A percentile compares a stretch with the other conserved stretches of the same genome.
Conservation (phyloP, 1,284 basidiomycete genomes). For the Apiotrichum akiyoshidainum region DNA sequence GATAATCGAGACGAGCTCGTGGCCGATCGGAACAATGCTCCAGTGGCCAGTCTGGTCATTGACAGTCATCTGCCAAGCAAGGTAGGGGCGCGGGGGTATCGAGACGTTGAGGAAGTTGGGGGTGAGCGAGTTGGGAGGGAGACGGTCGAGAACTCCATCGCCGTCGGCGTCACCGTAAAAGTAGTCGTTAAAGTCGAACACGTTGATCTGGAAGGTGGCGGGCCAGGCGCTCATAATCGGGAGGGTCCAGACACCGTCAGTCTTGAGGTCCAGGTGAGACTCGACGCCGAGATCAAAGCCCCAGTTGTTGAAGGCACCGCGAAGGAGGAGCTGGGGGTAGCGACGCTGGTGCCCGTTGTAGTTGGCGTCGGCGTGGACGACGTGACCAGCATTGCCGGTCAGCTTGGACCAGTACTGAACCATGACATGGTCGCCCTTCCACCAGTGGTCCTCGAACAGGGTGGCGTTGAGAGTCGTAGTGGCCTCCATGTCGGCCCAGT, state of each 20-base stretch:
- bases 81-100: slow-evolving; percentile 56
- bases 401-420: slow-evolving; percentile 80
- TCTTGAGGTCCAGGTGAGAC: slow-evolving; percentile 62
- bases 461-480: slow-evolving; percentile 62
- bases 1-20: slow-evolving; percentile 71
- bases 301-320: slow-evolving; percentile 85
- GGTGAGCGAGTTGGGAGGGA: slow-evolving; percentile 75
- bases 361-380: slow-evolving; percentile 71
- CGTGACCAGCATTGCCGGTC: slow-evolving; percentile 61
- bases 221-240: slow-evolving; percentile 81
- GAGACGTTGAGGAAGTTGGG: slow-evolving; percentile 87
- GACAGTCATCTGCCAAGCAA: slow-evolving; percentile 77
- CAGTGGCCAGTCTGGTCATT: slow-evolving; percentile 73
- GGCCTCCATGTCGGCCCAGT: slow-evolving; percentile 72
- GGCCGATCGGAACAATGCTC: slow-evolving; percentile 73
- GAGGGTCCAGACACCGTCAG: slow-evolving; percentile 54
- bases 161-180: slow-evolving; percentile 84
- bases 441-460: slow-evolving; percentile 65
- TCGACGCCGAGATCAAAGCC: slow-evolving; percentile 78
- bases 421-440: slow-evolving; percentile 78
- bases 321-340: slow-evolving; percentile 76
- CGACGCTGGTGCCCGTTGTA: slow-evolving; percentile 63
- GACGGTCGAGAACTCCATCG: slow-evolving; percentile 80
- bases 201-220: slow-evolving; percentile 78
- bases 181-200: slow-evolving; percentile 81